Conservation (phyloP, 2,329 filamentous ascomycete genomes). For the Fusarium beomiforme region DNA sequence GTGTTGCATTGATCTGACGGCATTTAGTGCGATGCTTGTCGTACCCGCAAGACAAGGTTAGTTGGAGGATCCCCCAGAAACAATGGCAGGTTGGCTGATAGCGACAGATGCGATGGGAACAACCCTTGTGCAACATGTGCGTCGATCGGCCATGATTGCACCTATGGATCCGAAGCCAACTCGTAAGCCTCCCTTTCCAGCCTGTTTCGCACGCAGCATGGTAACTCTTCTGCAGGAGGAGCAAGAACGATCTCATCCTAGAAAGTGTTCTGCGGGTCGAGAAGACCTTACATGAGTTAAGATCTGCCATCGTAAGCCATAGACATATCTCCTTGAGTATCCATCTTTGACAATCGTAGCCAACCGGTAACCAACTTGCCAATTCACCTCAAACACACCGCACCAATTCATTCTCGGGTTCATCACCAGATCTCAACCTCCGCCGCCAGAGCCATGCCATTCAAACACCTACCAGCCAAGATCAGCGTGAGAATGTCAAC, state of each 20-base stretch:
- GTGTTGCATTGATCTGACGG: neutral
- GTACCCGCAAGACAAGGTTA: conserved; percentile 60
- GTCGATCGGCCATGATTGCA: conserved; percentile 51
- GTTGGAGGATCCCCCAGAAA: conserved; percentile 40
- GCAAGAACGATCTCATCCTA: conserved; percentile 62
- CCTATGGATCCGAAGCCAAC: conserved; percentile 55
- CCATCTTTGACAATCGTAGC: conserved; percentile 4
- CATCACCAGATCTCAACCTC: conserved; percentile 33
- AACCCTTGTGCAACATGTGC: conserved; percentile 55
- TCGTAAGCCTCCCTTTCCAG: conserved; percentile 46
- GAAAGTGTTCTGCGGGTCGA: conserved; percentile 61
- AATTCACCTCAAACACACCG: conserved; percentile 31
- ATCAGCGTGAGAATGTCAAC: conserved; percentile 32
- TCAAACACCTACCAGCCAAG: conserved; percentile 36
- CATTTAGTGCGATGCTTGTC: conserved; percentile 58
- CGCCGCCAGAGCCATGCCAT: conserved; percentile 38
- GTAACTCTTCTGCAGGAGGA: conserved; percentile 48
- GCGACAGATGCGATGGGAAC: conserved; percentile 57
- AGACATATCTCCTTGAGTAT: neutral
- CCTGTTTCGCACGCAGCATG: neutral
- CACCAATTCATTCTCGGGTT: conserved; percentile 38
- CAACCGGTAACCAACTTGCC: conserved; percentile 10
- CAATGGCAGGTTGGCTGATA: conserved; percentile 10
- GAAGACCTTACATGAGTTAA: conserved; percentile 56
- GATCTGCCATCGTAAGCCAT: conserved; percentile 51